Base-by-base conservation (phyloP, 352 stramenopile genomes). In the Phytophthora citrophthora region DNA sequence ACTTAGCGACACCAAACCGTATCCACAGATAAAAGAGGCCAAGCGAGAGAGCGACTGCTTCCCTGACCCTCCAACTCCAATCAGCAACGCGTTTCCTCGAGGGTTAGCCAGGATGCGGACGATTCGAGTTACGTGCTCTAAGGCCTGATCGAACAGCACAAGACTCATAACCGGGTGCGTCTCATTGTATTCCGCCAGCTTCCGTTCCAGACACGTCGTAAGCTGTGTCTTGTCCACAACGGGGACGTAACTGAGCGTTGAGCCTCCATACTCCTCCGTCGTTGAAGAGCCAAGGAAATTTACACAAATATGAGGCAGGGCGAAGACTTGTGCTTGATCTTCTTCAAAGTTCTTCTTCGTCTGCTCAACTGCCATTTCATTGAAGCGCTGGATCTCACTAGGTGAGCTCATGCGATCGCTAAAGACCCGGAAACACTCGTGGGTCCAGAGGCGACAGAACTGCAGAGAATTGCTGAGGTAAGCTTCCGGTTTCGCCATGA, bases 381-480 rank as follows among this genome's bases (percentile, higher is more conserved):
- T 75, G 61, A 95, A 97, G 0, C 88, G 70, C 47, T 88, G 76
- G 15, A 93, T 76, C 48, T 97, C 90, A n/a, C 67, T 86, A 0
- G 74, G 54, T 4, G 64, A 83, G 5, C 83, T 79, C 66, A 98
- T 95, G 3, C 94, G 88, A 57, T 98, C 94, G 24, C 88, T 91
- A 51, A 97, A 98, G 20, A 98, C 92, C 12, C 94, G 88, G 36
- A 86, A 91, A 57, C 82, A 95, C 61, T 98, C 94, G 63, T 98
- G 93, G 3, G 96, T 76, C 94, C 93, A 98, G 2, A 98, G 66
- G 3, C 91, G 79, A 24, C 78, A 77, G 46, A 97, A 83, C 24
- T 76, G 78, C 2, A 96, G 45, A 13, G 81, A 73, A 16, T 80
- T 77, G 6, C 81, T 86, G 29, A 80, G 46, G 45, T 89, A 95